phyloP scores from a whole-genome alignment of 352 stramenopile species.

The Blastocystis sp. region DNA sequence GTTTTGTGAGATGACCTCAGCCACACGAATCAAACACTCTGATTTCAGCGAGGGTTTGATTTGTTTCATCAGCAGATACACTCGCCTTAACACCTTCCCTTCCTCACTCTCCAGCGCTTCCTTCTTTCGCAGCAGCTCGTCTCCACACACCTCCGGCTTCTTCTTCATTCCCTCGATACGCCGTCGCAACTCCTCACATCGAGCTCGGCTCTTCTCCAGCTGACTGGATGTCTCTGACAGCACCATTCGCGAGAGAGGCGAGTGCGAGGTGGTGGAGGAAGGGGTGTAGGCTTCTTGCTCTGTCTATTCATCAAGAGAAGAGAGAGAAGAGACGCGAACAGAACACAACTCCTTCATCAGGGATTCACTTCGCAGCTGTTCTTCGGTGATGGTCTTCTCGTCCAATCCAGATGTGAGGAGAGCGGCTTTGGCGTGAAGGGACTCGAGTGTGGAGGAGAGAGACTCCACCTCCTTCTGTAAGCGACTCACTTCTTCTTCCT shows the following conservation, averaged over 20 bases:
- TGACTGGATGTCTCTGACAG: background rate
- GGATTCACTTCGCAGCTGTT: slow-evolving; percentile 4
- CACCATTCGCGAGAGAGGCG: background rate
- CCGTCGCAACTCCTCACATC: background rate
- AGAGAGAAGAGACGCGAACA: background rate
- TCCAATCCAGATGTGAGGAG: background rate
- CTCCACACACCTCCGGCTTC: background rate
- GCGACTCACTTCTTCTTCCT: background rate
- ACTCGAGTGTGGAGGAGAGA: background rate
- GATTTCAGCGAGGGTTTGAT: background rate
- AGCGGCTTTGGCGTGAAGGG: background rate
- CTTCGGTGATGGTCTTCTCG: background rate
- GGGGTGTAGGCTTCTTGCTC: background rate
- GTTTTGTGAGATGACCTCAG: background rate
- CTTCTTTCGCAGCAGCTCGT: background rate
- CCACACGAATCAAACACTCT: slow-evolving; percentile 16
- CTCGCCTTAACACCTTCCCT: background rate
- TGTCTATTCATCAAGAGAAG: background rate
- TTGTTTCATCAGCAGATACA: slow-evolving; percentile 34
- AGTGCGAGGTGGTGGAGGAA: background rate
- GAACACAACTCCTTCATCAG: slow-evolving; percentile 33
- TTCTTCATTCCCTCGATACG: slow-evolving; percentile 2
- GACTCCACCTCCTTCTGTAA: background rate
- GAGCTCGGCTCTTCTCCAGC: background rate
- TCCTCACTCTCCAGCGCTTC: background rate